Conservation (phyloP, 768 basidiomycete genomes). For the Lentinus brumalis region DNA sequence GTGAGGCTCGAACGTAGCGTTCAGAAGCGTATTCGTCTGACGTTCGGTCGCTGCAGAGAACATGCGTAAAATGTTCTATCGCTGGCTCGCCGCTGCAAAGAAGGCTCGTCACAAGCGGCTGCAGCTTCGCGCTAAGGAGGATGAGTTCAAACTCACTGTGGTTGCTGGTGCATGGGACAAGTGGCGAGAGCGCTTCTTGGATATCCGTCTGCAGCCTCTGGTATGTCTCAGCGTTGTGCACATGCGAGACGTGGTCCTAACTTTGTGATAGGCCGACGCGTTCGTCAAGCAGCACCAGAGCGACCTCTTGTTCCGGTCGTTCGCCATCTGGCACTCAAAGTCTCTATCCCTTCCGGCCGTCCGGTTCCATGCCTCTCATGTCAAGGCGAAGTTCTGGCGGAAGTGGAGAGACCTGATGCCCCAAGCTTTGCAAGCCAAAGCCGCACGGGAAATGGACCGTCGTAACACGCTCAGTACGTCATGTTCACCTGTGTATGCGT, state of each 20-base stretch:
- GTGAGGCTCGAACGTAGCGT: constrained; percentile 35
- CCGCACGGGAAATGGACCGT: constrained; percentile 64
- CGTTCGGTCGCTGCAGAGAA: constrained; percentile 47
- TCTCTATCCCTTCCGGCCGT: constrained; percentile 80
- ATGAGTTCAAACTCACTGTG: constrained; percentile 55
- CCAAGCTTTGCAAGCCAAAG: constrained; percentile 61
- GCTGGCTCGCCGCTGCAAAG: constrained; percentile 66
- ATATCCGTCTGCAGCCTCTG: constrained; percentile 64
- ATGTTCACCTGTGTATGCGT: background rate
- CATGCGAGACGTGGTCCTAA: background rate
- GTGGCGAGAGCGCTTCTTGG: constrained; percentile 75
- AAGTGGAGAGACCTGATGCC: constrained; percentile 74
- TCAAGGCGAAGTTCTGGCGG: constrained; percentile 63
- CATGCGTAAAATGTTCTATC: constrained; percentile 65
- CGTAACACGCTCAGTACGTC: constrained; percentile 58
- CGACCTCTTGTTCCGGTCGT: constrained; percentile 65
- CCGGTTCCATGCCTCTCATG: constrained; percentile 64
- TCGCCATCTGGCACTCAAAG: constrained; percentile 73
- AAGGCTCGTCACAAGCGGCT: constrained; percentile 62
- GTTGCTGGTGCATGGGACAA: constrained; percentile 70
- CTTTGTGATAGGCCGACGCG: constrained; percentile 51
- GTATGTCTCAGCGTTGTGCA: constrained; percentile 39
- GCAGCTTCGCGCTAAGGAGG: constrained; percentile 60
- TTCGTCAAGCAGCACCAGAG: constrained; percentile 60
- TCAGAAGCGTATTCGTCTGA: background rate